Evolutionary conservation across 352 stramenopile genomes (phyloP), one percentile per base, ranked within the genome.

Genomic region (Pythium dissimile): DNA sequence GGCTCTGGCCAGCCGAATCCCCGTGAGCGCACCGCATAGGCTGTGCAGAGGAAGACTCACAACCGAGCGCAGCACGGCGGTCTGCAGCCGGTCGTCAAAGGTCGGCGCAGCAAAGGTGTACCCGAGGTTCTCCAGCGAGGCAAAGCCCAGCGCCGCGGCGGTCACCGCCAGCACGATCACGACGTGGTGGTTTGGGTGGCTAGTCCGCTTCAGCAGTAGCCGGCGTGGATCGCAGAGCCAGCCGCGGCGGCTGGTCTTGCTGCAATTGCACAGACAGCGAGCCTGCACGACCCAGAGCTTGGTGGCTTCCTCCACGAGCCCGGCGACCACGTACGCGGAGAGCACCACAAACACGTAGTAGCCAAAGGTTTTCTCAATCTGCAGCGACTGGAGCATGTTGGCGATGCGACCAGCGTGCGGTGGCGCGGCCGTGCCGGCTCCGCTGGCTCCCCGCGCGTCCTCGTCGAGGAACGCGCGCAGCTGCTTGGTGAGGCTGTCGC

Each of bases 221-320:
- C 73, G 71, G 8, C 70, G 72, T 2, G 75, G 77, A 23, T 88
- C 64, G 44, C 75, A 86, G 35, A 79, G 67, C 64, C 73, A 77
- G 21, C 68, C 35, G 13, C 53, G 45, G 6, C 38, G 28, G 12
- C 12, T 23, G 2, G 37, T 30, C 20, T 47, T 62, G 31, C 32
- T 54, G 31, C 59, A 66, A 15, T 50, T 55, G 47, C 68, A 76
- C 53, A 71, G 75, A 43, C 75, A 88, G 8, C 50, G 58, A 26
- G 75, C 67, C 16, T 88, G 76, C 2, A 89, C 77, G 42, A 89
- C 27, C 80, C 83, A 91, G 37, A 78, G 72, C 47, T 90, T 89
- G 45, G 85, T 43, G 21, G 63, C 71, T 52, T 89, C 83, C 46
- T 90, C 80, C 20, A 90, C 78, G 5, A 88, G 59, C 27, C 54